Conservation (phyloP, 805 yeast genomes). For the Crinitomyces ghanaensis region DNA sequence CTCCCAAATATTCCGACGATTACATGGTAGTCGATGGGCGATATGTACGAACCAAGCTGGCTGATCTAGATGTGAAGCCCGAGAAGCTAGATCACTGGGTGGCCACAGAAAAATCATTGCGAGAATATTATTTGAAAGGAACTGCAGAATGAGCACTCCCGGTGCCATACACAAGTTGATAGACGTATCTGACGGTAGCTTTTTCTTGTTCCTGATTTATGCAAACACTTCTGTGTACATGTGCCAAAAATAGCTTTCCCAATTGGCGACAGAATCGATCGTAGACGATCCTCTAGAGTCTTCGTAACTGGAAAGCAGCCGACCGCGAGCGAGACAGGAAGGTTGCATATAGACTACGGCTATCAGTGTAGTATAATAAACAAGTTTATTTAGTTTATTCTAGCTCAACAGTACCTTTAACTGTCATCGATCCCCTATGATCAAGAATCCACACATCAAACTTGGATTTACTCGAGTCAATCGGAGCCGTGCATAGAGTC, state of each 20-base stretch:
- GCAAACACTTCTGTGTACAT: too few species aligned
- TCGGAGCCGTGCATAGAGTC: slow-evolving; percentile 13
- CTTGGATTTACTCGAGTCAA: slow-evolving; percentile 25
- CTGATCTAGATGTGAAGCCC: slow-evolving; percentile 42
- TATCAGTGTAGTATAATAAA: not conserved
- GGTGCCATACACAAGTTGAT: too few species aligned
- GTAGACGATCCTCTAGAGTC: too few species aligned
- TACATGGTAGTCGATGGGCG: slow-evolving; percentile 12
- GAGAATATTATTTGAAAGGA: slow-evolving; percentile 1
- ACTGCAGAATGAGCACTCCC: too few species aligned
- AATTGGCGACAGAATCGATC: too few species aligned
- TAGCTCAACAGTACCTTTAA: slow-evolving; percentile 18
- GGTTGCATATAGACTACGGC: not conserved
- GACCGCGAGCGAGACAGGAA: not conserved
- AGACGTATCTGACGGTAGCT: too few species aligned
- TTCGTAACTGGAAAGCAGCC: not conserved
- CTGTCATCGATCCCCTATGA: slow-evolving; percentile 12
- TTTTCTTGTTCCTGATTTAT: too few species aligned
- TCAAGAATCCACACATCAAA: slow-evolving; percentile 21
- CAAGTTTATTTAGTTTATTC: slow-evolving; percentile 1
- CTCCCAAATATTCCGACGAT: not conserved
- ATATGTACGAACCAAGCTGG: slow-evolving; percentile 31
- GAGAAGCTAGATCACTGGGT: slow-evolving; percentile 39
- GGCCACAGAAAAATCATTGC: slow-evolving; percentile 27
- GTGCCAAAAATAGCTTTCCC: too few species aligned